Base-by-base conservation (phyloP, 2,329 filamentous ascomycete genomes). In the Amylocarpus encephaloides region DNA sequence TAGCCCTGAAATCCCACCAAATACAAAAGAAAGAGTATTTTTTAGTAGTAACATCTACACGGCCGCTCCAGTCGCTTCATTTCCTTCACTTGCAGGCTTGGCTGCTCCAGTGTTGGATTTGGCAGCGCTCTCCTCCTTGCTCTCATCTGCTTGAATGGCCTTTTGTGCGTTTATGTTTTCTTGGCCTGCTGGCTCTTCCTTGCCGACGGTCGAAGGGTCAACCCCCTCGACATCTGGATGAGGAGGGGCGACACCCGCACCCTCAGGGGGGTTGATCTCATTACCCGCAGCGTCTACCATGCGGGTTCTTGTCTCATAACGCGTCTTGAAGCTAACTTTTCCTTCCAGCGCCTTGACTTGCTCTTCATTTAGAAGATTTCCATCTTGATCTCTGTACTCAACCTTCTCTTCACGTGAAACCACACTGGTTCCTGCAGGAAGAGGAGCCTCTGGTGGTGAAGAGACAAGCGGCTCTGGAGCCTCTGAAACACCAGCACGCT, bases 281-380 rank as follows among this genome's bases (percentile, higher is more conserved):
- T 91, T 89, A 52, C 91, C 93, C 39, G 82, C 68, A 46, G 79
- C 80, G 68, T 95, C 89, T 36, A 95, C 76, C 49, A 97, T 70
- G 51, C 88, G 84, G 7, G 90, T 96, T 57, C 87, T 80, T n/a
- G 92, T 96, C 75, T 97, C 92, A 67, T 96, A 96, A 59, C 85
- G 86, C 11, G 93, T 97, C 72, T 94, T 84, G 72, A 98, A 96
- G 63, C 89, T 88, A 52, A 97, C 91, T 70, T 95, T 94, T 63
- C 92, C 93, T 68, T 92, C 80, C 30, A 98, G 80, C 16, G 79
- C 80, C 63, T 86, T 81, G 52, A 98, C 90, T 66, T 95, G 81
- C 64, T 90, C 86, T 48, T 86, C 82, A 64, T 92, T 75, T 30
- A 98, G 79, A 30, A 97, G 68, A 64, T 96, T 96, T 58, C 93